These are phyloP conservation scores for Botrytis cinerea DNA, from an alignment of 2,329 filamentous ascomycete genomes.

Conservation along the genomic window DNA sequence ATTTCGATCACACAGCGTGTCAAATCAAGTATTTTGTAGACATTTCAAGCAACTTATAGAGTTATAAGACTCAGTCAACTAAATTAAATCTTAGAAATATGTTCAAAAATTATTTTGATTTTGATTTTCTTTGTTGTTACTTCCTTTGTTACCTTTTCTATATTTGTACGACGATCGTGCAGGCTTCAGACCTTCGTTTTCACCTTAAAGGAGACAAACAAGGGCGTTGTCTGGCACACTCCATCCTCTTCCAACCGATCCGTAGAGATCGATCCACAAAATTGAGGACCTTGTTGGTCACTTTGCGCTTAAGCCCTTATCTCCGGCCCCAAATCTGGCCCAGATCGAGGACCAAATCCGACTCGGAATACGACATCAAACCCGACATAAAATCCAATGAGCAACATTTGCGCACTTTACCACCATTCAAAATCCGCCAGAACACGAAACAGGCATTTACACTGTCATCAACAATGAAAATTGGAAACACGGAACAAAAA, in stretches of 20 bases:
- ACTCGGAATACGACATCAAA: not conserved
- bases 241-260: too few species aligned
- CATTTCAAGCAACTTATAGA: not conserved
- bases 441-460: not conserved
- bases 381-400: not conserved
- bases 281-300: not conserved
- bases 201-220: not conserved
- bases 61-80: not conserved
- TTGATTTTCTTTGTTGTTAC: not conserved
- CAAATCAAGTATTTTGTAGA: not conserved
- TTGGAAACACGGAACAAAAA: not conserved
- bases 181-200: not conserved
- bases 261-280: too few species aligned
- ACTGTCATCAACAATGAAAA: not conserved
- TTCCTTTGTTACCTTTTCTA: not conserved
- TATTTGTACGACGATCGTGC: too few species aligned
- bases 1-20: not conserved
- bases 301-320: not conserved
- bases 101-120: not conserved
- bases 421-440: not conserved
- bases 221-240: not conserved
- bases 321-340: not conserved
- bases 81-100: not conserved
- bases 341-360: not conserved
- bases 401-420: not conserved